Conservation (phyloP, 306 rosid genomes). For the Vigna angularis region DNA sequence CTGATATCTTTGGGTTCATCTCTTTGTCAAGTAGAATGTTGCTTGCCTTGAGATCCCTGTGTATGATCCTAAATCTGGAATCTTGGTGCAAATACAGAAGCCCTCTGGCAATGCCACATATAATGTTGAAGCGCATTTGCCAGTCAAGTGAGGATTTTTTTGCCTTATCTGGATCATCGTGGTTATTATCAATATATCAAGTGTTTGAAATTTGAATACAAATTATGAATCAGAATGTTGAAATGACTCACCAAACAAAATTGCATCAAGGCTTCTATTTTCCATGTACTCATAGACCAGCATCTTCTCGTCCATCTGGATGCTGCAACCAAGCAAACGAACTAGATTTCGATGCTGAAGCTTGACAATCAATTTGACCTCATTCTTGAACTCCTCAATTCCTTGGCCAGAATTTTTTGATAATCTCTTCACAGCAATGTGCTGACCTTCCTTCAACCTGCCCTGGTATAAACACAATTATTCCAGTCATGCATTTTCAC, state of each 20-base stretch:
- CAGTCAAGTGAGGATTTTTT: slow-evolving; percentile 60
- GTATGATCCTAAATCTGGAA: slow-evolving; percentile 82
- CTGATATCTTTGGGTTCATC: slow-evolving; percentile 78
- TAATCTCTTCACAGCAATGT: slow-evolving; percentile 81
- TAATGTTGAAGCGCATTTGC: slow-evolving; percentile 69
- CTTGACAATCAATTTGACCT: slow-evolving; percentile 70
- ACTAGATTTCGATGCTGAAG: slow-evolving; percentile 90
- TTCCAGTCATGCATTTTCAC: slow-evolving; percentile 9
- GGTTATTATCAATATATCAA: slow-evolving; percentile 13
- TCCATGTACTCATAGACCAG: slow-evolving; percentile 83
- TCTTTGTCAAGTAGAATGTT: slow-evolving; percentile 73
- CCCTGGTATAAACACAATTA: slow-evolving; percentile 60
- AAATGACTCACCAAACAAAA: slow-evolving; percentile 67
- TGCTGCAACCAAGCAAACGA: slow-evolving; percentile 71
- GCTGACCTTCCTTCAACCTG: slow-evolving; percentile 58
- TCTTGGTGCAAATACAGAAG: slow-evolving; percentile 86
- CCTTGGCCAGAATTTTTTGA: slow-evolving; percentile 81
- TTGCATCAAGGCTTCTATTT: slow-evolving; percentile 73
- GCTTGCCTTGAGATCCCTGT: slow-evolving; percentile 86
- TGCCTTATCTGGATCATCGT: slow-evolving; percentile 49
- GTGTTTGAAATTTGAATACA: not conserved
- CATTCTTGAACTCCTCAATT: slow-evolving; percentile 74
- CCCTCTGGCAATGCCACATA: slow-evolving; percentile 80
- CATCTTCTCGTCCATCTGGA: slow-evolving; percentile 75
- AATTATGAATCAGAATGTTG: slow-evolving; percentile 12